Evolutionary conservation across 2,329 filamentous ascomycete genomes (phyloP), one percentile per base, ranked within the genome.

Genomic region (Arthroderma uncinatum): DNA sequence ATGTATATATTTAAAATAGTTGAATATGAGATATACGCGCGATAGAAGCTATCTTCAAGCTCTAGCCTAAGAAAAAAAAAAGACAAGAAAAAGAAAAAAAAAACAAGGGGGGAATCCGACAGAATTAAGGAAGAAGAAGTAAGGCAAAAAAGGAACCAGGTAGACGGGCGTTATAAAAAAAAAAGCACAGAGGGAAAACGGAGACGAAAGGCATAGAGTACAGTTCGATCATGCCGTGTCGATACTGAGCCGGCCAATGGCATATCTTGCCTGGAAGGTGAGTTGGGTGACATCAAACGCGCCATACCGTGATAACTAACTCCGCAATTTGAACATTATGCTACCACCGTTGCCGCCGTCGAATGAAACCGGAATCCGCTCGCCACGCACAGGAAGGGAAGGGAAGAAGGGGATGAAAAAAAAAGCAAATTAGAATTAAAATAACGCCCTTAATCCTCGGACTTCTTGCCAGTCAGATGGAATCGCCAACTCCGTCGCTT

Each of bases 401-500:
- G 9, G 4, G 28, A 36, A 37, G 9, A 21, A 54, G 16, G 14
- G 2, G 50, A 6, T 9, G n/a, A 54, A 37, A 54, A 7, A 8
- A 23, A 28, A 54, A n/a, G 10, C n/a, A 23, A 23, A 39, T 14
- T n/a, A 6, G 19, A 16, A 54, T 14, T 23, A 39, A 14, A 33
- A 21, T 14, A 25, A 39, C 33, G 10, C 33, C 36, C 4, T 55
- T 44, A 55, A 30, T 55, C 53, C 1, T 55, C 53, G n/a, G 53
- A 19, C 23, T 55, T 55, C 37, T 55, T 55, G 44, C 44, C 44
- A 14, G 73, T 68, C 2, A 71, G 79, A 19, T 84, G 84, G 16
- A 89, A 86, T 55, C 90, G 78, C 75, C 89, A 89, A 28, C 86
- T 82, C 58, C 79, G 82, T 65, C 85, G 86, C 70, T 84, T 87